Evolutionary conservation across 176 grass and related monocot genomes (phyloP), one percentile per base, ranked within the genome.

Genomic region (Poa pratensis): DNA sequence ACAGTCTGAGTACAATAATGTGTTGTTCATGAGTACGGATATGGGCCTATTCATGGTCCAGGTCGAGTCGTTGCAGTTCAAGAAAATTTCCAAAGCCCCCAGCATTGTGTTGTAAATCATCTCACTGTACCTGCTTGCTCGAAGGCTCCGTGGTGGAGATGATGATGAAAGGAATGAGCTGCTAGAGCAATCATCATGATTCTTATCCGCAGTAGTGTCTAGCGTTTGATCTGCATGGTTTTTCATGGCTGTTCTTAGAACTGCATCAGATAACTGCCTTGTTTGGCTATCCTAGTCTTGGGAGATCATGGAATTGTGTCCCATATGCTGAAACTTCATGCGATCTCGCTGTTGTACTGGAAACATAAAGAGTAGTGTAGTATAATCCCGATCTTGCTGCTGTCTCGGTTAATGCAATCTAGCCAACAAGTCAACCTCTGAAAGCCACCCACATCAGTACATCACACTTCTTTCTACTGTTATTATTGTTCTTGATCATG

Each of bases 91-190:
- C n/a, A n/a, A n/a, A n/a, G n/a, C n/a, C n/a, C n/a, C n/a, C n/a
- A n/a, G n/a, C n/a, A n/a, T n/a, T n/a, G n/a, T n/a, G n/a, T n/a
- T n/a, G n/a, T n/a, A n/a, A n/a, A n/a, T n/a, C n/a, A n/a, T n/a
- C n/a, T n/a, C 30, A 30, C 30, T 30, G 30, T 70, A 75, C 51
- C 3, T 90, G 30, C 42, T 80, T 52, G 34, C 85, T 80, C 89
- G 76, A 28, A 90, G 34, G 76, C 85, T 80, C 13, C 80, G 40
- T 2, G 80, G 18, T 6, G 69, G 80, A 50, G 50, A 75, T 5
- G 72, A 75, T 3, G 72, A 75, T 0, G 64, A 17, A 15, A 87
- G 26, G 20, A 19, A 67, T 15, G 67, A 50, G 59, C 58, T 90
- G 69, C 39, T 84, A 7, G 59, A 60, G 5, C 5, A 55, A 68